A percentile compares a stretch with the other conserved stretches of the same genome.
Evolutionary conservation across 1,284 basidiomycete species (phyloP).

Genomic region (Leccinum subfulvum): DNA sequence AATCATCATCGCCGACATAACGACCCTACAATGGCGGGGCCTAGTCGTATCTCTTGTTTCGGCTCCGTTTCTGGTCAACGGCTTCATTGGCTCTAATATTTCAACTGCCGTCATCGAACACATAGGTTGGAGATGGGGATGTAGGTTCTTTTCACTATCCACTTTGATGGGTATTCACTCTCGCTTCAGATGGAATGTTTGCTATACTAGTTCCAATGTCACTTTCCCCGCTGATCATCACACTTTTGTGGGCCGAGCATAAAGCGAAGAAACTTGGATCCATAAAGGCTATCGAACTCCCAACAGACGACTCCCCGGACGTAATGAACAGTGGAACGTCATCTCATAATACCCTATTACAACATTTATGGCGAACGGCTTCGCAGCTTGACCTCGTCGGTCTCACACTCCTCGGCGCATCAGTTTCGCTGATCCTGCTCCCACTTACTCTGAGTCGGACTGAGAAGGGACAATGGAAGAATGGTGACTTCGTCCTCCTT

Average conservation of each 20-base stretch:
- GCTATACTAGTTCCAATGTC: constrained; percentile 57
- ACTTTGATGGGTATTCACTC: not conserved
- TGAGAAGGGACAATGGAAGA: constrained; percentile 44
- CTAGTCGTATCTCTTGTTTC: constrained; percentile 65
- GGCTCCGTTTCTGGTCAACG: constrained; percentile 66
- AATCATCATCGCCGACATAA: constrained; percentile 78
- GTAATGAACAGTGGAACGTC: not conserved
- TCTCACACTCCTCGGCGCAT: constrained; percentile 62
- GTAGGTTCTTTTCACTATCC: constrained; percentile 37
- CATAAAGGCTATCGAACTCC: constrained; percentile 22
- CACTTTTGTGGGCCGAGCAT: constrained; percentile 70
- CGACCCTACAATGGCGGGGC: constrained; percentile 77
- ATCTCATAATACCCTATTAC: not conserved
- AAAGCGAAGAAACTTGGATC: constrained; percentile 57
- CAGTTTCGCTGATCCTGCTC: constrained; percentile 62
- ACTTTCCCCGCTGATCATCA: constrained; percentile 58
- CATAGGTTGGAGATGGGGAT: constrained; percentile 75
- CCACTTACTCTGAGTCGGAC: constrained; percentile 59
- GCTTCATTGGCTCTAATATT: constrained; percentile 73
- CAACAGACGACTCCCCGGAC: not conserved
- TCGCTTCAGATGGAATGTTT: constrained; percentile 61
- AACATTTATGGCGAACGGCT: constrained; percentile 31
- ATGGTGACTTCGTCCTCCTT: constrained; percentile 34
- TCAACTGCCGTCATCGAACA: constrained; percentile 54
- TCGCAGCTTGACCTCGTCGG: constrained; percentile 65